These are phyloP conservation scores for Candida berthetii DNA, from an alignment of 805 yeast genomes.

Conservation along the genomic window DNA sequence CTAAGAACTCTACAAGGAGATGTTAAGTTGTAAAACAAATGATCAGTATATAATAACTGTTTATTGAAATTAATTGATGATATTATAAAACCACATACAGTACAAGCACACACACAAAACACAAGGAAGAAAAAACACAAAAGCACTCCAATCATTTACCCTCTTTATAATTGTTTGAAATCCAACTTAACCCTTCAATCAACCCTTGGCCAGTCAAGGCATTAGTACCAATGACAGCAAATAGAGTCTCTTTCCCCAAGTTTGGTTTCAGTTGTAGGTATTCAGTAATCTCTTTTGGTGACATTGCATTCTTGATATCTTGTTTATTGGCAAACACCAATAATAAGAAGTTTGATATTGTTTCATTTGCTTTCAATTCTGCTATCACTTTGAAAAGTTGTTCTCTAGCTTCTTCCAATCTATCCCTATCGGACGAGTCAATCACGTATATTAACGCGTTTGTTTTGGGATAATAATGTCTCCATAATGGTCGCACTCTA, in stretches of 20 bases:
- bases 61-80: too few species aligned
- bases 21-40: background rate
- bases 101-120: too few species aligned
- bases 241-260: slow-evolving; percentile 60
- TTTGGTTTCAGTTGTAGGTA: slow-evolving; percentile 54
- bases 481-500: slow-evolving; percentile 87
- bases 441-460: slow-evolving; percentile 88
- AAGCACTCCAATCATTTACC: background rate
- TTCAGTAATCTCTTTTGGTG: slow-evolving; percentile 81
- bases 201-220: slow-evolving; percentile 89
- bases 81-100: too few species aligned
- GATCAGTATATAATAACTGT: too few species aligned
- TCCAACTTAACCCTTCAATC: slow-evolving; percentile 84
- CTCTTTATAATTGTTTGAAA: slow-evolving; percentile 51
- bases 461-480: slow-evolving; percentile 92
- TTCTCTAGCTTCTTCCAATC: slow-evolving; percentile 72
- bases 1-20: slow-evolving; percentile 23
- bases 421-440: slow-evolving; percentile 67
- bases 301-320: slow-evolving; percentile 86
- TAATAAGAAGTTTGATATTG: slow-evolving; percentile 66
- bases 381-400: slow-evolving; percentile 73
- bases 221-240: slow-evolving; percentile 90
- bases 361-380: slow-evolving; percentile 52
- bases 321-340: slow-evolving; percentile 91
- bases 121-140: too few species aligned